These are phyloP conservation scores for Pichia cactophila DNA, from an alignment of 1,139 yeast genomes.

Conservation along the genomic window DNA sequence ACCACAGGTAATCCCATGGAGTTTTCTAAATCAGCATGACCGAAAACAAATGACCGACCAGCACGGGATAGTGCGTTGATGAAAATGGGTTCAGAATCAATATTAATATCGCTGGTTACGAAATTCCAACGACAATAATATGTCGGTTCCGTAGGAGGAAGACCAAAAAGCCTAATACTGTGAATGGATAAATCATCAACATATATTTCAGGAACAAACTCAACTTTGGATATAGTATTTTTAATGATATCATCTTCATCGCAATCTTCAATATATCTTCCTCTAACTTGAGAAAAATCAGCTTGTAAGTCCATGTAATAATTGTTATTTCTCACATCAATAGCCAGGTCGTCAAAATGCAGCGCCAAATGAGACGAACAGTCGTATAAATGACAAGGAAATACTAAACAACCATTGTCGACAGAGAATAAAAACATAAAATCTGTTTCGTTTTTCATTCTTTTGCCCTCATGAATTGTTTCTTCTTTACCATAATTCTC, in stretches of 20 bases:
- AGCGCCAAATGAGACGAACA: conserved; percentile 52
- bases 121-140: conserved; percentile 89
- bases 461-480: conserved; percentile 8
- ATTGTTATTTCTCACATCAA: conserved; percentile 80
- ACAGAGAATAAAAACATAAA: conserved; percentile 65
- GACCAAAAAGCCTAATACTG: conserved; percentile 88
- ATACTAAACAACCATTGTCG: conserved; percentile 56
- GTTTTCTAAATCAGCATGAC: conserved; percentile 71
- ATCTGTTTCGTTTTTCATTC: conserved; percentile 63
- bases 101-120: conserved; percentile 48
- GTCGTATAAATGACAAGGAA: conserved; percentile 71
- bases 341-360: conserved; percentile 57
- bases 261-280: conserved; percentile 30
- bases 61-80: conserved; percentile 40
- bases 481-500: conserved; percentile 16
- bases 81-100: conserved; percentile 47
- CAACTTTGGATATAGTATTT: conserved; percentile 14
- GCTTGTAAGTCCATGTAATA: conserved; percentile 84
- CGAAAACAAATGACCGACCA: conserved; percentile 44
- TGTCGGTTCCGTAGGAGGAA: conserved; percentile 83
- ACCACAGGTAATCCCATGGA: conserved; percentile 52
- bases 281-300: conserved; percentile 43
- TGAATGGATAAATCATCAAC: conserved; percentile 65
- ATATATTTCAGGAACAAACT: conserved; percentile 36
- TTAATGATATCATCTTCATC: conserved; percentile 23